Evolutionary conservation across 768 basidiomycete genomes (phyloP).

Genomic region (Stropharia rugosoannulata): DNA sequence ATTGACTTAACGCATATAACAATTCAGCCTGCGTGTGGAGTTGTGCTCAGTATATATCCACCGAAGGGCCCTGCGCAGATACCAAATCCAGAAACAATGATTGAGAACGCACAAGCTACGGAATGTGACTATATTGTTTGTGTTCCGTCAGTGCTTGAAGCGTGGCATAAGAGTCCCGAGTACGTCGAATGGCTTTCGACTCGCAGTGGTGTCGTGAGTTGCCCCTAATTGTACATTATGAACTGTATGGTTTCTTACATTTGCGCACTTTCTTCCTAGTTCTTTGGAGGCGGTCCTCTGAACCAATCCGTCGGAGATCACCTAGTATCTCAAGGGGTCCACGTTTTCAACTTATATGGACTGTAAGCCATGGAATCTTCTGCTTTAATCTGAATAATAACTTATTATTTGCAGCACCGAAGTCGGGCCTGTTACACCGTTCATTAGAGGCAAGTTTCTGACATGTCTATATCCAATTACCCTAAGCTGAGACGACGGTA

Average conservation of each 20-base stretch:
- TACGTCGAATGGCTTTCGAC: constrained; percentile 9
- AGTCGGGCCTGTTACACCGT: constrained; percentile 5
- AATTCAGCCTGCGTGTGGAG: neutral
- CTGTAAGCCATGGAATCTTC: too few species aligned
- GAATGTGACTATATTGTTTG: constrained; percentile 2
- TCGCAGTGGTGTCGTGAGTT: constrained; percentile 2
- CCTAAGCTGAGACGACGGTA: neutral
- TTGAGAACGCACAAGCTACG: neutral
- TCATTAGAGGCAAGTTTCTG: neutral
- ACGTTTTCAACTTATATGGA: too few species aligned
- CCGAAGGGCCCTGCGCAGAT: constrained; percentile 7
- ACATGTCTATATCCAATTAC: too few species aligned
- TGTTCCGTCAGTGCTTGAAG: constrained; percentile 7
- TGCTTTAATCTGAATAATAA: too few species aligned
- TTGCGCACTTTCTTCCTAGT: too few species aligned
- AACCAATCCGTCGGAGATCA: too few species aligned
- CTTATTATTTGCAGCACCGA: constrained; percentile 1
- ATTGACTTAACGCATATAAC: neutral
- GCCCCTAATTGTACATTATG: neutral
- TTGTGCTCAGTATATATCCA: constrained; percentile 6
- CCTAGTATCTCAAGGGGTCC: too few species aligned
- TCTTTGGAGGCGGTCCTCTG: too few species aligned
- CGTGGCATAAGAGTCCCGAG: constrained; percentile 5
- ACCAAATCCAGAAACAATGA: constrained; percentile 1
- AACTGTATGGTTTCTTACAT: too few species aligned